Conservation (phyloP, 1,139 yeast species). For the Spencermartinsiella ligniputridi region DNA sequence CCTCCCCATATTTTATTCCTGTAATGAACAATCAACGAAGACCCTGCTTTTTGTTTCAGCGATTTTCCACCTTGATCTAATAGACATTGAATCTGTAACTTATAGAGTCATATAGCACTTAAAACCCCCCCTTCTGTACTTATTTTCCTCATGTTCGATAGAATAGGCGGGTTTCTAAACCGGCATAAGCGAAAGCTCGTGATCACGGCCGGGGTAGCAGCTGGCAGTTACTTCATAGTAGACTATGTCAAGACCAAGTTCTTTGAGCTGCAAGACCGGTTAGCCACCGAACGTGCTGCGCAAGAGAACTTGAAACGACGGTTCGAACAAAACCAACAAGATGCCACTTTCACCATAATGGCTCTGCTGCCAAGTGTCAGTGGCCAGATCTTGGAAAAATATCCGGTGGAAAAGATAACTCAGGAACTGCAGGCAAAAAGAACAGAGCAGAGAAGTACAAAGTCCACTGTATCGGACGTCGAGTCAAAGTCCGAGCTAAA, state of each 20-base stretch:
- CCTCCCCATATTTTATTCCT: neutral
- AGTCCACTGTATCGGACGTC: neutral
- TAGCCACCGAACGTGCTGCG: conserved; percentile 71
- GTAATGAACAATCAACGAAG: too few species aligned
- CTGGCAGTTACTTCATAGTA: conserved; percentile 55
- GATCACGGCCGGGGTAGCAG: conserved; percentile 54
- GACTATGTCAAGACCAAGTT: conserved; percentile 58
- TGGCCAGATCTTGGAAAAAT: conserved; percentile 54
- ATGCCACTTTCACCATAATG: conserved; percentile 78
- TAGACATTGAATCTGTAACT: too few species aligned
- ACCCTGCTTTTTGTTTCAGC: too few species aligned
- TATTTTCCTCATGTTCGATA: conserved; percentile 45
- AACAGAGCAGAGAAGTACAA: conserved; percentile 29
- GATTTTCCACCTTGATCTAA: too few species aligned
- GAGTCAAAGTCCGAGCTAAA: conserved; percentile 6
- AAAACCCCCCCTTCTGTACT: too few species aligned
- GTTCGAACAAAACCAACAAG: conserved; percentile 88
- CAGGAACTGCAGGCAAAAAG: conserved; percentile 64
- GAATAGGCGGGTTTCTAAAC: conserved; percentile 49
- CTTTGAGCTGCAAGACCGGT: conserved; percentile 59
- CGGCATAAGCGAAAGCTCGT: conserved; percentile 61
- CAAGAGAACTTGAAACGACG: conserved; percentile 62
- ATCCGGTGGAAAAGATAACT: conserved; percentile 73
- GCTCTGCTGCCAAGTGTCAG: conserved; percentile 78
- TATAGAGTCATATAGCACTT: too few species aligned